Evolutionary conservation across 2,329 filamentous ascomycete species (phyloP), one percentile per base, ranked within the genome.

Genomic region (Xylaria sp.): DNA sequence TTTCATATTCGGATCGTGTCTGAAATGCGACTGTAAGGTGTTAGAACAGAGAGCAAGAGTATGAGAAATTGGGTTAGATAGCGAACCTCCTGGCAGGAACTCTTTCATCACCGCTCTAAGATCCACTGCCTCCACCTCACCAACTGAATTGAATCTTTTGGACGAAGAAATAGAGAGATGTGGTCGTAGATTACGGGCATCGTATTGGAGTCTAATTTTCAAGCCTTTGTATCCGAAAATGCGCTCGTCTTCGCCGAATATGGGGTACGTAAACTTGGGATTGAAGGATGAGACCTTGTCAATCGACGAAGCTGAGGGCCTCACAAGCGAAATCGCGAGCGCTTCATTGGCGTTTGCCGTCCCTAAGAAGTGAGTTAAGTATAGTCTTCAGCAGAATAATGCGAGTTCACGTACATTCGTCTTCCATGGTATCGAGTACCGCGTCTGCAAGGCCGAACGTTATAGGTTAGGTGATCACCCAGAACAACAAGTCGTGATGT

Each of bases 191-290:
- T 97, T 92, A 77, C 83, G 86, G 17, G 86, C 85, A 76, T 88
- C 83, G 73, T 84, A 90, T 69, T 88, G 88, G 62, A 98, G 81
- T 69, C 88, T 87, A 76, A 98, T 90, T 70, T 89, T 88, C 62
- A 97, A 85, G 61, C 89, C 89, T 77, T 93, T 90, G 83, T 97
- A 97, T 42, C 95, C 95, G 73, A 97, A 94, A 70, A 98, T 95
- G 33, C 86, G 87, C 79, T 99, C 94, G 9, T 96, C 90, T n/a
- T 98, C 91, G 74, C 93, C 93, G 73, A 98, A 97, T 70, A 99
- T 91, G 1, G 93, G 84, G 79, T 98, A 97, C 20, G 95, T 97
- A 78, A 94, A 96, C 75, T 88, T 87, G 0, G 96, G 96, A 67
- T 92, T 86, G 79, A 99, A 98, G 31, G 87, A 86, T 29, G 87